A percentile compares a stretch with the other conserved stretches of the same genome.
Conservation (phyloP, 257 asterid species). For the Petunia secreta region DNA sequence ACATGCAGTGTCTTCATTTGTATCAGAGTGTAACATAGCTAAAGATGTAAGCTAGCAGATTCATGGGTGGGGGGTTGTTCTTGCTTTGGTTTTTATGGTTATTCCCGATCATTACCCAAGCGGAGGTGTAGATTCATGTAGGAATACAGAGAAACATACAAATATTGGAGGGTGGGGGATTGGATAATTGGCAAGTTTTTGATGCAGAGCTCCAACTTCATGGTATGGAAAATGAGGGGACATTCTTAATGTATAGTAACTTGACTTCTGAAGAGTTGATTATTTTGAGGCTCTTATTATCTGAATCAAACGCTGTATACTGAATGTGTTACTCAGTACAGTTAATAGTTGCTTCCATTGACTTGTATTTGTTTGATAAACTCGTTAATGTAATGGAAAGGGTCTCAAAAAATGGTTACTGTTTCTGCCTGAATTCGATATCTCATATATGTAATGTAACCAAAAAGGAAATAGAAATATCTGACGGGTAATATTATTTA, state of each 20-base stretch:
- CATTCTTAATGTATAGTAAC: constrained; percentile 43
- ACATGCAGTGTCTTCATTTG: constrained; percentile 23
- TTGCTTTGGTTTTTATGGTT: constrained; percentile 47
- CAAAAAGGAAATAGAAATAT: too few relatives aligned
- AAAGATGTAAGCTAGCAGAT: constrained; percentile 67
- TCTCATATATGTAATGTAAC: too few relatives aligned
- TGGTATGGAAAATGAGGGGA: constrained; percentile 34
- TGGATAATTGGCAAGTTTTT: constrained; percentile 21
- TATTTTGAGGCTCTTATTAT: constrained; percentile 28
- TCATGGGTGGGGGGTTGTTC: constrained; percentile 29
- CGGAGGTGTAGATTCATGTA: constrained; percentile 70
- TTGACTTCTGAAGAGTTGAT: constrained; percentile 33
- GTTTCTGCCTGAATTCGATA: too few relatives aligned
- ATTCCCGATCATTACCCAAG: constrained; percentile 99
- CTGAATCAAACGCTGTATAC: not conserved
- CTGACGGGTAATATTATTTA: too few relatives aligned
- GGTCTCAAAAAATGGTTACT: too few relatives aligned
- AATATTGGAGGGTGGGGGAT: constrained; percentile 27
- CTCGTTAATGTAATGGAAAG: too few relatives aligned
- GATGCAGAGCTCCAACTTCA: constrained; percentile 34
- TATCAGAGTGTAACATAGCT: constrained; percentile 32
- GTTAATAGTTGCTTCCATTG: too few relatives aligned
- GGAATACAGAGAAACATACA: constrained; percentile 29
- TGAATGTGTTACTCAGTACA: not conserved
- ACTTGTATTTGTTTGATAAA: too few relatives aligned